Conservation (phyloP, 2,329 filamentous ascomycete genomes). For the Chalara sp. region DNA sequence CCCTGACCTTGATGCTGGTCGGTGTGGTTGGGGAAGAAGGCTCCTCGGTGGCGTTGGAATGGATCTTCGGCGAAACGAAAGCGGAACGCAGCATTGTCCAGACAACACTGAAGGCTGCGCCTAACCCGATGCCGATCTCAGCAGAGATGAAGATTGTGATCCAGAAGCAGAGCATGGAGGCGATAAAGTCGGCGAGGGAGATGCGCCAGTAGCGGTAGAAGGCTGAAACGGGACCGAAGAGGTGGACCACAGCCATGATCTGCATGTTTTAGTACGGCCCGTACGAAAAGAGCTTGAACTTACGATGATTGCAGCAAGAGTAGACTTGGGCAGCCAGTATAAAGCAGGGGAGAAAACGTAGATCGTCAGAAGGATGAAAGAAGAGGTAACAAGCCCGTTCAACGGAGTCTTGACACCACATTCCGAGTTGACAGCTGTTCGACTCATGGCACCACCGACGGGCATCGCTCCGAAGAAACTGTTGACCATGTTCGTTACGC, state of each 20-base stretch:
- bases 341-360: constrained; percentile 54
- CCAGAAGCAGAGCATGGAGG: constrained; percentile 58
- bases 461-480: constrained; percentile 59
- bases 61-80: constrained; percentile 5
- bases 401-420: constrained; percentile 56
- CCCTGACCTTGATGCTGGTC: neutral
- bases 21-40: neutral
- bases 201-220: constrained; percentile 45
- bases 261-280: neutral
- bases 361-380: constrained; percentile 53
- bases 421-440: constrained; percentile 60
- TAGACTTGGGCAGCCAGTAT: constrained; percentile 63
- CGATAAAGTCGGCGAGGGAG: constrained; percentile 57
- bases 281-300: neutral
- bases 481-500: constrained; percentile 56
- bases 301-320: constrained; percentile 54
- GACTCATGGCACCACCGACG: constrained; percentile 59
- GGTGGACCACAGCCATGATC: constrained; percentile 56
- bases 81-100: constrained; percentile 8
- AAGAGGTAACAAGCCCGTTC: constrained; percentile 53
- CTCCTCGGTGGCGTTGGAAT: constrained; percentile 4
- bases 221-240: constrained; percentile 49
- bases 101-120: constrained; percentile 4
- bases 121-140: constrained; percentile 40
- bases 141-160: constrained; percentile 56